Percentiles rank a stretch among this genome's conserved stretches.
phyloP scores from a whole-genome alignment of 768 basidiomycete species.

The Fomitopsis pulvina region DNA sequence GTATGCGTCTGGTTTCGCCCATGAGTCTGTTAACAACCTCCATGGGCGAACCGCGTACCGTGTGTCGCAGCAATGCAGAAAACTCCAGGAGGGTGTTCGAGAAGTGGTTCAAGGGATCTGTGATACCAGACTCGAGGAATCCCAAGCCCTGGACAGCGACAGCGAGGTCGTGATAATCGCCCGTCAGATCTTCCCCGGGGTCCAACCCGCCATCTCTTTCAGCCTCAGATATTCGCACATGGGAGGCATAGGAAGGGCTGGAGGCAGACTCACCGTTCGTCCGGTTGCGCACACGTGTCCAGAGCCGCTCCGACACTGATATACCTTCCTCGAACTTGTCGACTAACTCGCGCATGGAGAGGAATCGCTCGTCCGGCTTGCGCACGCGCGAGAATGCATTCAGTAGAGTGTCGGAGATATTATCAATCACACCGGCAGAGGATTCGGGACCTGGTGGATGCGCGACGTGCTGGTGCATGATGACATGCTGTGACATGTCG shows the following conservation, averaged over 20 bases:
- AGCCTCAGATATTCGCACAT: conserved; percentile 63
- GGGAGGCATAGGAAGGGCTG: conserved; percentile 18
- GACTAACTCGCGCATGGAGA: conserved; percentile 84
- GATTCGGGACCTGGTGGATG: conserved; percentile 86
- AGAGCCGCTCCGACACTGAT: conserved; percentile 70
- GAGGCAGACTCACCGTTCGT: conserved; percentile 70
- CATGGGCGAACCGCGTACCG: conserved; percentile 37
- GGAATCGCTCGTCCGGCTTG: conserved; percentile 95
- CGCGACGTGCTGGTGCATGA: conserved; percentile 94
- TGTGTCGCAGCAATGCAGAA: conserved; percentile 81
- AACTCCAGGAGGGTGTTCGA: conserved; percentile 95
- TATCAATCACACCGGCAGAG: conserved; percentile 80
- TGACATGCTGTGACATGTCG: conserved; percentile 74
- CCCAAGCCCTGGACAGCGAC: conserved; percentile 95
- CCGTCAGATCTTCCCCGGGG: conserved; percentile 88
- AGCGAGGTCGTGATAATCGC: conserved; percentile 96
- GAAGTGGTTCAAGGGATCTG: conserved; percentile 94
- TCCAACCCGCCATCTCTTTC: conserved; percentile 76
- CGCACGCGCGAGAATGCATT: conserved; percentile 95
- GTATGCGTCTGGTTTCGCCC: conserved; percentile 61
- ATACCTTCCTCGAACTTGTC: conserved; percentile 98
- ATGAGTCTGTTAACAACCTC: not conserved
- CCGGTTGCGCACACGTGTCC: conserved; percentile 69
- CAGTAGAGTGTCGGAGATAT: conserved; percentile 90
- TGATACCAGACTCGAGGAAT: conserved; percentile 97